These are phyloP conservation scores for Coffea humblotiana DNA, from an alignment of 305 asterid genomes.

Conservation along the genomic window DNA sequence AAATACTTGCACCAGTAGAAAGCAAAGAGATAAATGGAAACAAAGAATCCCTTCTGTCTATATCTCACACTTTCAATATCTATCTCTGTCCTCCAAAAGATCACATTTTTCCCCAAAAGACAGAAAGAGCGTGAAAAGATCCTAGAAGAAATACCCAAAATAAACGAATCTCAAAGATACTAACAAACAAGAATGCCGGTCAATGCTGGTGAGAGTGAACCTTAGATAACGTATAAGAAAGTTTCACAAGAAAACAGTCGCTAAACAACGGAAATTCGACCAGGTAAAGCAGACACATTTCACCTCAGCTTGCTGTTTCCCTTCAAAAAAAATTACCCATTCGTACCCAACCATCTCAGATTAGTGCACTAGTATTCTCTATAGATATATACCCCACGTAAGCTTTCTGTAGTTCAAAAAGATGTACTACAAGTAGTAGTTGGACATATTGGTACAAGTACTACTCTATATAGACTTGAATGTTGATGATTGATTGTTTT, in stretches of 20 bases:
- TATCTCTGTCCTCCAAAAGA: constrained; percentile 21
- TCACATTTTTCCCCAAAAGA: constrained; percentile 23
- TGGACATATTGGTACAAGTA: not conserved
- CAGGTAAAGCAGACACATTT: not conserved
- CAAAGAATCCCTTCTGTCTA: constrained; percentile 10
- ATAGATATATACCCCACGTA: not conserved
- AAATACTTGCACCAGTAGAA: not conserved
- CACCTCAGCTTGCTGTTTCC: constrained; percentile 1
- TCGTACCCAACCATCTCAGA: constrained; percentile 1
- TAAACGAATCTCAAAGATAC: constrained; percentile 17
- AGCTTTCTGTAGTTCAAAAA: constrained; percentile 2
- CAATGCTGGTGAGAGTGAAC: constrained; percentile 16
- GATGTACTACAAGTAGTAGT: not conserved
- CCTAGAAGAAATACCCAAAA: constrained; percentile 10
- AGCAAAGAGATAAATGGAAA: constrained; percentile 13
- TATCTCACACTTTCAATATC: constrained; percentile 2
- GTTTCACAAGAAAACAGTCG: constrained; percentile 41
- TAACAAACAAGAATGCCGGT: constrained; percentile 25
- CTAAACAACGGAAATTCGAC: constrained; percentile 28
- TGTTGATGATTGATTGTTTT: not conserved
- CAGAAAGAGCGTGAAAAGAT: not conserved
- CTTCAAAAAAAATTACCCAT: not conserved
- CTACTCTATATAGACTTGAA: not conserved
- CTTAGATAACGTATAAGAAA: constrained; percentile 23
- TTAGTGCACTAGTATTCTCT: not conserved